A percentile compares a stretch with the other conserved stretches of the same genome.
phyloP scores from a whole-genome alignment of 176 grass and related monocot genomes.

The Musa schizocarpa region DNA sequence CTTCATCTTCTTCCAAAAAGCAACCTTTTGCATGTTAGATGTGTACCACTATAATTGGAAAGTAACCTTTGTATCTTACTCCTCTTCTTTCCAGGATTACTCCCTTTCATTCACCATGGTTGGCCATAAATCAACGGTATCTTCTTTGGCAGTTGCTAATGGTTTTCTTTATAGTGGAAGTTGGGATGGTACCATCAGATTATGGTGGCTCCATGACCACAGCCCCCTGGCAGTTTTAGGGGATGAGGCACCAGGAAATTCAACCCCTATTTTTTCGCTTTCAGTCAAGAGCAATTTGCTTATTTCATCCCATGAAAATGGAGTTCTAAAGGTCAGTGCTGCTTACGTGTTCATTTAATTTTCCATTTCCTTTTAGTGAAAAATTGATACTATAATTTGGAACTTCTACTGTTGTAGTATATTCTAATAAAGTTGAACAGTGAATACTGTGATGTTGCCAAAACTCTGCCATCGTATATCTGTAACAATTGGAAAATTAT shows the following conservation, averaged over 20 bases:
- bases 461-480: background rate
- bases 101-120: constrained; percentile 72
- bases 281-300: constrained; percentile 47
- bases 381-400: background rate
- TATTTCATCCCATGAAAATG: constrained; percentile 77
- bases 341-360: background rate
- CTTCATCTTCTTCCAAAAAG: background rate
- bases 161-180: constrained; percentile 93
- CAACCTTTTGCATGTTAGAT: background rate
- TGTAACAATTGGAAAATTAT: too few species aligned
- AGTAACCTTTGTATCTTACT: background rate
- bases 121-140: constrained; percentile 85
- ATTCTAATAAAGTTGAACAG: background rate
- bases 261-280: constrained; percentile 78
- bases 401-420: background rate
- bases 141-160: constrained; percentile 55
- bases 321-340: constrained; percentile 67
- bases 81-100: constrained; percentile 55
- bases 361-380: background rate
- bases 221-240: constrained; percentile 65
- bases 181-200: constrained; percentile 85
- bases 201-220: constrained; percentile 93
- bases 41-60: background rate
- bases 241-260: constrained; percentile 41
- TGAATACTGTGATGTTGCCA: background rate